phyloP scores from a whole-genome alignment of 2,329 filamentous ascomycete species.

The Nannizziopsis barbatae region DNA sequence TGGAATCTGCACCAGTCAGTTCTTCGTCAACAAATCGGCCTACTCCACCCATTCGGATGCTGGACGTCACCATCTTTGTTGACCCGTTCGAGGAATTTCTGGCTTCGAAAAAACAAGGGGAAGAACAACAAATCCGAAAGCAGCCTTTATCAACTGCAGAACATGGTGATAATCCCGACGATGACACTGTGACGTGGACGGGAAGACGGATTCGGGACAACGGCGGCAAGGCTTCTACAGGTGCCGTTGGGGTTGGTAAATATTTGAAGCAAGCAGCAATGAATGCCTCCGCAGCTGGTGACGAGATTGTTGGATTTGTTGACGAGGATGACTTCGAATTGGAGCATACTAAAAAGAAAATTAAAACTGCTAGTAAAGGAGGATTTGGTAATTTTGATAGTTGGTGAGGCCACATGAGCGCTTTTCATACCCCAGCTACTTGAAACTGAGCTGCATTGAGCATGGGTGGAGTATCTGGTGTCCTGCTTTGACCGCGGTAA shows the following conservation, averaged over 20 bases:
- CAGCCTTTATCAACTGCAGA: not conserved
- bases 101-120: constrained; percentile 57
- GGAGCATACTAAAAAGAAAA: constrained; percentile 70
- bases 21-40: constrained; percentile 60
- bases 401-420: constrained; percentile 47
- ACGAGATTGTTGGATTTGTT: constrained; percentile 51
- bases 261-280: constrained; percentile 57
- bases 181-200: constrained; percentile 90
- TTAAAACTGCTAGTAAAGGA: constrained; percentile 45
- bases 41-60: constrained; percentile 64
- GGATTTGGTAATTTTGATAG: constrained; percentile 93
- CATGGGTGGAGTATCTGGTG: constrained; percentile 4
- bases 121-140: constrained; percentile 31
- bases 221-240: constrained; percentile 36
- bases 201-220: constrained; percentile 73
- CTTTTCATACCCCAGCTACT: too few relatives aligned
- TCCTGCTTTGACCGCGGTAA: not conserved
- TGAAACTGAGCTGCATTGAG: too few relatives aligned
- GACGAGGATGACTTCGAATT: constrained; percentile 52
- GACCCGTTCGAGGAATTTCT: constrained; percentile 94
- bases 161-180: constrained; percentile 46
- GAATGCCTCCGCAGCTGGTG: constrained; percentile 29
- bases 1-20: constrained; percentile 69
- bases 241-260: constrained; percentile 57
- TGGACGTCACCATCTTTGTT: constrained; percentile 73